Percentiles rank a stretch among this genome's conserved stretches.
These are phyloP conservation scores for Colletotrichum truncatum DNA, from an alignment of 2,329 filamentous ascomycete genomes.

Conservation along the genomic window DNA sequence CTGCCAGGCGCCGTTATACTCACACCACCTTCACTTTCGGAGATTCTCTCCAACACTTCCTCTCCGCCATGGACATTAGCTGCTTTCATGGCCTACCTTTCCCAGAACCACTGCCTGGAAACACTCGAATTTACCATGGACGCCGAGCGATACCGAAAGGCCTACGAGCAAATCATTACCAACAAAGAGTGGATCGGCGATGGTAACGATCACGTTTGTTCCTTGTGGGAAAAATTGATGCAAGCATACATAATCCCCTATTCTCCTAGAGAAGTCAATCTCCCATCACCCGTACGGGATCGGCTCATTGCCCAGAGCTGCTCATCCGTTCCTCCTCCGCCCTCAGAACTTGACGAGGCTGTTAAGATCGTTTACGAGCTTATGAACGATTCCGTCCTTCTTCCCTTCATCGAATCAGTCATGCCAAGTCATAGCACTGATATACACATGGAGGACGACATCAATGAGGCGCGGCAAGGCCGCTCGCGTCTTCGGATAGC, in stretches of 20 bases:
- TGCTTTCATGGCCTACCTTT: conserved; percentile 96
- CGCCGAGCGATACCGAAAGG: conserved; percentile 81
- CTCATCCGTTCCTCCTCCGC: conserved; percentile 71
- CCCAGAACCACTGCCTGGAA: conserved; percentile 96
- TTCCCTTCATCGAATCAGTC: conserved; percentile 86
- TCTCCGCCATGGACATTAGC: conserved; percentile 89
- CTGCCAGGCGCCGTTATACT: conserved; percentile 51
- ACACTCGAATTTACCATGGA: conserved; percentile 97
- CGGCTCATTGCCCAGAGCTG: conserved; percentile 73
- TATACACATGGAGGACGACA: conserved; percentile 44
- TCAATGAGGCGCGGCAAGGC: conserved; percentile 45
- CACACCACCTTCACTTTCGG: conserved; percentile 75
- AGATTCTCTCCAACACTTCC: conserved; percentile 88
- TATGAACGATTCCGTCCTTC: conserved; percentile 96
- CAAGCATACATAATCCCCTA: conserved; percentile 91
- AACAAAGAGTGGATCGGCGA: conserved; percentile 53
- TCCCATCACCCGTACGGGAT: conserved; percentile 87
- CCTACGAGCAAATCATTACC: conserved; percentile 55
- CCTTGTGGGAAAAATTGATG: conserved; percentile 87
- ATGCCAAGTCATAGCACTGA: conserved; percentile 48
- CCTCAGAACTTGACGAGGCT: conserved; percentile 81
- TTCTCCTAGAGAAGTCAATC: conserved; percentile 87
- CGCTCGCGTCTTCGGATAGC: conserved; percentile 49
- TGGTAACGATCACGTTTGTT: conserved; percentile 73
- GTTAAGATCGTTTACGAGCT: conserved; percentile 91